Evolutionary conservation across 306 rosid species (phyloP).

Genomic region (Mimosa pudica): DNA sequence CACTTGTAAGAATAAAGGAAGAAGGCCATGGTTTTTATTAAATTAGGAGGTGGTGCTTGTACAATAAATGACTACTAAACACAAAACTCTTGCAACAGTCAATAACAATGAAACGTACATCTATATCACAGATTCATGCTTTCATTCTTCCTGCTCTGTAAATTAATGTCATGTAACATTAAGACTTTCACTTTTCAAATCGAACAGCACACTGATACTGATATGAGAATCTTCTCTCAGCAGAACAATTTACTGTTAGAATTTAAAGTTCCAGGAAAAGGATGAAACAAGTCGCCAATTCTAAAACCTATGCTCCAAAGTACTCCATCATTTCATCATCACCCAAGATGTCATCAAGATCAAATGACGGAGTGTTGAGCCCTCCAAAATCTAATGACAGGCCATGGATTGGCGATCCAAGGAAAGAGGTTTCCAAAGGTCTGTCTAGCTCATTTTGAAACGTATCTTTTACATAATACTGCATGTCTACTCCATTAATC

Average conservation of each 20-base stretch:
- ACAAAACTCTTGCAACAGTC: not conserved
- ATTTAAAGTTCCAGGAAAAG: not conserved
- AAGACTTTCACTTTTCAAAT: not conserved
- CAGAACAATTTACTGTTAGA: not conserved
- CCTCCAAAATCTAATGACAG: constrained; percentile 10
- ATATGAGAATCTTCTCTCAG: not conserved
- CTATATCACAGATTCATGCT: not conserved
- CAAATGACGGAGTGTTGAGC: not conserved
- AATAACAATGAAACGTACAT: not conserved
- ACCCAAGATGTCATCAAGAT: constrained; percentile 7
- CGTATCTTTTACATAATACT: not conserved
- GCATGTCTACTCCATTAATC: not conserved
- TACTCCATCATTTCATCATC: constrained; percentile 10
- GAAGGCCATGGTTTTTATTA: not conserved
- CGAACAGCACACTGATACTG: not conserved
- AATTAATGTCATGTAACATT: not conserved
- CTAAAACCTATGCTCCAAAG: constrained; percentile 8
- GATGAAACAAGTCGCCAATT: not conserved
- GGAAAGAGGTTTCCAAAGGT: not conserved
- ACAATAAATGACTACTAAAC: not conserved
- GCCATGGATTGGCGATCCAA: constrained; percentile 9
- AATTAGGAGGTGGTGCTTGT: not conserved
- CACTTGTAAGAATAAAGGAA: not conserved
- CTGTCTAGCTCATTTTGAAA: constrained; percentile 11
- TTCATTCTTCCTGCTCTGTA: not conserved